A percentile compares a stretch with the other conserved stretches of the same genome.
Conservation (phyloP, 2,329 filamentous ascomycete species). For the Dactylonectria macrodidyma region DNA sequence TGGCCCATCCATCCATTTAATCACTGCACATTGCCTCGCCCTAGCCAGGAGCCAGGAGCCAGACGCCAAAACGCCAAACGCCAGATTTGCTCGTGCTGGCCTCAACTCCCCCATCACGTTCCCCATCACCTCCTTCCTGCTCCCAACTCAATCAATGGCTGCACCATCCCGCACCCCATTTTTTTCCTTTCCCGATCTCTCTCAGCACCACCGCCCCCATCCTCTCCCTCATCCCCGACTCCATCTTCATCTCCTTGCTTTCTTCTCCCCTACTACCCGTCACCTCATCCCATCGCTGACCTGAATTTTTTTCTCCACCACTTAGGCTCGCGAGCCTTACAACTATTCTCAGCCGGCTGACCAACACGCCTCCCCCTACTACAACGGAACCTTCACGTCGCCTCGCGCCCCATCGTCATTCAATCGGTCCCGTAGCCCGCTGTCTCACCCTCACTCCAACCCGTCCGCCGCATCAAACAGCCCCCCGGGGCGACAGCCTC, state of each 20-base stretch:
- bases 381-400: conserved; percentile 65
- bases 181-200: conserved; percentile 18
- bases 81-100: conserved; percentile 36
- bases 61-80: conserved; percentile 34
- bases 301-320: conserved; percentile 45
- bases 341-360: conserved; percentile 62
- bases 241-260: conserved; percentile 26
- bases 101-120: conserved; percentile 32
- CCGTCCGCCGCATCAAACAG: conserved; percentile 60
- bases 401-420: conserved; percentile 60
- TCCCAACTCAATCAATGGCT: conserved; percentile 44
- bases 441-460: conserved; percentile 65
- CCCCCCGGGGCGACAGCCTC: conserved; percentile 57
- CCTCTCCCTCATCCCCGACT: conserved; percentile 9
- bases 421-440: conserved; percentile 64
- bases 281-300: conserved; percentile 44
- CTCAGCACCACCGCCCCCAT: conserved; percentile 29
- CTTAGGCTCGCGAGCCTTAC: conserved; percentile 67
- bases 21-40: conserved; percentile 24
- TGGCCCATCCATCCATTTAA: conserved; percentile 16
- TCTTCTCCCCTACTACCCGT: conserved; percentile 25
- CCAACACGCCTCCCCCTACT: conserved; percentile 60
- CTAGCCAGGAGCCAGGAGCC: conserved; percentile 21
- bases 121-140: conserved; percentile 28
- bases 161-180: conserved; percentile 34